These are phyloP conservation scores for Beauveria varroae DNA, from an alignment of 2,329 filamentous ascomycete genomes.

Conservation along the genomic window DNA sequence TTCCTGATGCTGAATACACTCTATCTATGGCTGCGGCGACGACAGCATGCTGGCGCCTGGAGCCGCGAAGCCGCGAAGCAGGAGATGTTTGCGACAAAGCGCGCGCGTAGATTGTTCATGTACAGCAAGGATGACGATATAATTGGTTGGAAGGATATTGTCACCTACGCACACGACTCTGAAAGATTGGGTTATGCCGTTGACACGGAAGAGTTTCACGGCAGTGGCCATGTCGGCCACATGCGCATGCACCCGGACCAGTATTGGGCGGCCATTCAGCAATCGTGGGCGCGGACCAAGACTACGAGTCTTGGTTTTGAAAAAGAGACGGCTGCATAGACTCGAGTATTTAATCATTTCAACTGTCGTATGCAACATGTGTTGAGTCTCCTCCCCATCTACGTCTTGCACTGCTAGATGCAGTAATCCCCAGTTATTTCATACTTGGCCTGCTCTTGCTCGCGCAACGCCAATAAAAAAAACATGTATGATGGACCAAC, in stretches of 20 bases:
- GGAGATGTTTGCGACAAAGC: conserved; percentile 25
- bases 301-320: background rate
- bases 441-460: background rate
- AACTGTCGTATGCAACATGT: too few species aligned
- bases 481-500: too few species aligned
- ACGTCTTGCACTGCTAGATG: background rate
- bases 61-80: conserved; percentile 30
- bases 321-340: background rate
- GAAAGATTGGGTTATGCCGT: conserved; percentile 36
- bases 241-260: conserved; percentile 45
- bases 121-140: conserved; percentile 53
- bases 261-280: conserved; percentile 46
- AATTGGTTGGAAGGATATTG: conserved; percentile 48
- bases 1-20: conserved; percentile 32
- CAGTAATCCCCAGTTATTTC: background rate
- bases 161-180: conserved; percentile 43
- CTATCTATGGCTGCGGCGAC: conserved; percentile 28
- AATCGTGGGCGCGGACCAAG: background rate
- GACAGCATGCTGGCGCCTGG: conserved; percentile 33
- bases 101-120: conserved; percentile 44
- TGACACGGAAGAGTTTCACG: conserved; percentile 44
- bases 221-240: conserved; percentile 54
- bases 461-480: background rate
- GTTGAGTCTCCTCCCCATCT: background rate
- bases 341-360: too few species aligned